These are phyloP conservation scores for Cocos nucifera DNA, from an alignment of 176 grass and related monocot genomes.

Conservation along the genomic window DNA sequence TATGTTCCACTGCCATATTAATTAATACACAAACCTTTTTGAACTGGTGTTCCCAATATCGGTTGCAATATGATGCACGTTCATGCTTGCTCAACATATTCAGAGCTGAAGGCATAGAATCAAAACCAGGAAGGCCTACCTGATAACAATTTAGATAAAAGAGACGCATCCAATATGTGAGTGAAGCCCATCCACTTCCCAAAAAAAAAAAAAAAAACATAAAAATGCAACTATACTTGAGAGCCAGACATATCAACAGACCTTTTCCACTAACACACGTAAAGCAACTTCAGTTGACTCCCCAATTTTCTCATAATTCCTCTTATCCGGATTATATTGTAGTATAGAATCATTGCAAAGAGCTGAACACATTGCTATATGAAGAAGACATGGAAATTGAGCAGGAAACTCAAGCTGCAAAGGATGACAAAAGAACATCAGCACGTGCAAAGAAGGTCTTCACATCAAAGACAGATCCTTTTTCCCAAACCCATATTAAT, in stretches of 20 bases:
- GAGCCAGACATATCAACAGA: constrained; percentile 20
- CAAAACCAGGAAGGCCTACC: constrained; percentile 99
- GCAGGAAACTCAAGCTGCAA: constrained; percentile 91
- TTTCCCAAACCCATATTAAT: no score
- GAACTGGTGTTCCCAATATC: constrained; percentile 96
- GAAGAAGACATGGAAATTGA: constrained; percentile 90
- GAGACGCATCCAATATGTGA: neutral
- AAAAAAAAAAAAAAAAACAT: no score
- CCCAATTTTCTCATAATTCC: constrained; percentile 92
- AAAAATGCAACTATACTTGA: no score
- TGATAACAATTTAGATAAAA: constrained; percentile 24
- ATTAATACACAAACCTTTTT: constrained; percentile 61
- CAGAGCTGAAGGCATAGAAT: constrained; percentile 94
- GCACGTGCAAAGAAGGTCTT: neutral
- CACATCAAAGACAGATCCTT: no score
- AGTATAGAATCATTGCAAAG: constrained; percentile 95
- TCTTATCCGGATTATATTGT: constrained; percentile 97
- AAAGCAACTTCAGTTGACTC: constrained; percentile 98
- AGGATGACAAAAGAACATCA: constrained; percentile 31
- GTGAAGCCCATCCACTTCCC: no score
- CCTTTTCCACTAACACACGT: constrained; percentile 93
- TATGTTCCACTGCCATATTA: no score
- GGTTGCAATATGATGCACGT: constrained; percentile 94
- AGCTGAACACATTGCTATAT: constrained; percentile 97
- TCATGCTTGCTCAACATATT: constrained; percentile 90